Evolutionary conservation across 768 basidiomycete species (phyloP).

Genomic region (Hygrophoropsis aurantiaca): DNA sequence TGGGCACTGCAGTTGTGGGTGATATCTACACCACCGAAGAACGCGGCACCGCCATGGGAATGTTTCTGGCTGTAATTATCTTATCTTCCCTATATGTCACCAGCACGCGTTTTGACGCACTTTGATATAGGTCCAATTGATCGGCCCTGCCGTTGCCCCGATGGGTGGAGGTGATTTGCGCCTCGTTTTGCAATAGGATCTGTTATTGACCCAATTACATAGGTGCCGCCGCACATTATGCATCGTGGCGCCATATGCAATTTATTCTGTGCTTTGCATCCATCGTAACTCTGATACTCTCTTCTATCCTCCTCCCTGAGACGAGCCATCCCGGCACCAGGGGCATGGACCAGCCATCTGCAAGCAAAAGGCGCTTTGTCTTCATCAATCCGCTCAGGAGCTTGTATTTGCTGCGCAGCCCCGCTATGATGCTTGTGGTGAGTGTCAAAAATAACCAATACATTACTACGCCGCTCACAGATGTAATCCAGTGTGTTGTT

Average conservation of each 20-base stretch:
- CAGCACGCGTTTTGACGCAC: neutral
- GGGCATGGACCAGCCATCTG: constrained; percentile 37
- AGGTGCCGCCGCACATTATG: constrained; percentile 51
- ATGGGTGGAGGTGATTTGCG: constrained; percentile 44
- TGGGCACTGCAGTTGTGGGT: constrained; percentile 56
- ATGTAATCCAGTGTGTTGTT: no score
- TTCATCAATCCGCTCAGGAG: constrained; percentile 55
- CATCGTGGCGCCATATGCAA: constrained; percentile 62
- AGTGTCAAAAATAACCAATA: constrained; percentile 15
- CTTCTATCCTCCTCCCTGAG: constrained; percentile 53
- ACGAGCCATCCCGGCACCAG: constrained; percentile 54
- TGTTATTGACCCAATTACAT: no score
- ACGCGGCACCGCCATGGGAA: constrained; percentile 47
- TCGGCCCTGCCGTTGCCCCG: constrained; percentile 60
- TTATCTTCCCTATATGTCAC: neutral
- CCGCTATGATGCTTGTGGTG: constrained; percentile 51
- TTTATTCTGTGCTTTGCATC: constrained; percentile 39
- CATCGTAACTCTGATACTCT: constrained; percentile 33
- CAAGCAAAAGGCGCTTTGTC: constrained; percentile 17
- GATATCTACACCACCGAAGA: constrained; percentile 62
- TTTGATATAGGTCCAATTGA: constrained; percentile 31
- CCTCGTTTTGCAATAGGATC: neutral
- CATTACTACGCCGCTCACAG: no score
- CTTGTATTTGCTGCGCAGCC: constrained; percentile 51
- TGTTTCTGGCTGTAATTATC: constrained; percentile 48